Evolutionary conservation across 78 protist genomes (phyloP).

Genomic region (Dictyostelium discoideum): DNA sequence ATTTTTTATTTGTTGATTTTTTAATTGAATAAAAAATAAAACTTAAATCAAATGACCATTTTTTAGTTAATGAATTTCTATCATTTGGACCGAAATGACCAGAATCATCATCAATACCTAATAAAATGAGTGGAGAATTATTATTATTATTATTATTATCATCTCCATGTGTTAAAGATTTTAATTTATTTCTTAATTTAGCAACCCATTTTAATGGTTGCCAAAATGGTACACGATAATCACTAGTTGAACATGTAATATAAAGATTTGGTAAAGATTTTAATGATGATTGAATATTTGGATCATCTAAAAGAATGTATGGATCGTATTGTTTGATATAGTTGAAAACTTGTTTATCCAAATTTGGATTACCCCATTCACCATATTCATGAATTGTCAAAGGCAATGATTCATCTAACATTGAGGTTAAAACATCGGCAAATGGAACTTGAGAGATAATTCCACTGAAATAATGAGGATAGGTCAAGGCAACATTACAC

Average conservation of each 20-base stretch:
- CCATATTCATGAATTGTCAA: conserved; percentile 88
- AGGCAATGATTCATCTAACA: conserved; percentile 84
- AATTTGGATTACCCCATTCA: conserved; percentile 92
- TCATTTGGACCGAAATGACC: conserved; percentile 66
- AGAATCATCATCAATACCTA: conserved; percentile 19
- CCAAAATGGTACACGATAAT: conserved; percentile 85
- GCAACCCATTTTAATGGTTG: conserved; percentile 67
- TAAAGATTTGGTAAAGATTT: conserved; percentile 53
- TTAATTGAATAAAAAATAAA: conserved; percentile 49
- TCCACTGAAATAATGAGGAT: conserved; percentile 61
- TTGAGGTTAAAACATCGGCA: conserved; percentile 59
- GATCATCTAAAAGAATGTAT: conserved; percentile 24
- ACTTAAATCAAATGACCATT: conserved; percentile 22
- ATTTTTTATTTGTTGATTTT: neutral
- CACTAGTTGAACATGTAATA: conserved; percentile 55
- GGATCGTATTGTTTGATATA: conserved; percentile 85
- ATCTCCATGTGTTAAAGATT: too few relatives aligned
- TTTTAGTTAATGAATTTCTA: neutral
- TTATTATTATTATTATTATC: neutral
- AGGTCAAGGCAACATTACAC: conserved; percentile 40
- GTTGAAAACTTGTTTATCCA: neutral
- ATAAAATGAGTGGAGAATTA: neutral
- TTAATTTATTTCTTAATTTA: conserved; percentile 56
- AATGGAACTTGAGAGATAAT: conserved; percentile 82
- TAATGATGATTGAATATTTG: neutral